Base-by-base conservation (phyloP, 225 moss, liverwort and hornwort genomes). In the Thuidium tamariscinum region DNA sequence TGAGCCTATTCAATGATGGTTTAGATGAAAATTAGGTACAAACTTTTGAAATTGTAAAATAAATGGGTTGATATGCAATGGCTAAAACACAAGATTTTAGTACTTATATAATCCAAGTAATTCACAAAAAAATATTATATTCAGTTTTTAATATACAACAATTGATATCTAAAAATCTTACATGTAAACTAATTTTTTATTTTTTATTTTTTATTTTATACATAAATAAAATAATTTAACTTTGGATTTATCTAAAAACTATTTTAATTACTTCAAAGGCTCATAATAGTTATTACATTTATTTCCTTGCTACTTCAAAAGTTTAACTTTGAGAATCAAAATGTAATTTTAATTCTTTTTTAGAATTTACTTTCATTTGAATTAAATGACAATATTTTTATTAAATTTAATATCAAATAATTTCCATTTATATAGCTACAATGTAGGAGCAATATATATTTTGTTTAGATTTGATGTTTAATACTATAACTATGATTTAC, bases 171-270 rank as follows among this genome's bases (percentile, higher is more conserved):
- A 60, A 18, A 17, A 32, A 7, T 30, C 10, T 29, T 4, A 54
- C 2, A 2, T 12, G 0, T 16, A 27, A 46, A 20, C 0, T 30
- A 0, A 48, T 48, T 32, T 7, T 17, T 16, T 27, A 8, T 2
- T 16, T 8, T 27, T 3, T 5, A 23, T 71, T 29, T 4, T 6
- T 6, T 11, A 48, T 32, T 72, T 72, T 27, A 46, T 6, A 11
- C 9, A 2, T 9, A 6, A 0, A 5, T 30, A 10, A 19, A 17
- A 10, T 30, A 18, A 6, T 29, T 29, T 29, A 10, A 29, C 16
- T 27, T 26, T 44, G 10, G 0, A 18, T 17, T 10, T 10, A 10
- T 71, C n/a, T 0, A 5, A 11, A 17, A 71, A 7, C 12, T 3
- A 32, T 4, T 49, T 32, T 30, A 6, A 18, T 11, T 19, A 73